Evolutionary conservation across 805 yeast genomes (phyloP).

Genomic region (Monosporozyma unispora): DNA sequence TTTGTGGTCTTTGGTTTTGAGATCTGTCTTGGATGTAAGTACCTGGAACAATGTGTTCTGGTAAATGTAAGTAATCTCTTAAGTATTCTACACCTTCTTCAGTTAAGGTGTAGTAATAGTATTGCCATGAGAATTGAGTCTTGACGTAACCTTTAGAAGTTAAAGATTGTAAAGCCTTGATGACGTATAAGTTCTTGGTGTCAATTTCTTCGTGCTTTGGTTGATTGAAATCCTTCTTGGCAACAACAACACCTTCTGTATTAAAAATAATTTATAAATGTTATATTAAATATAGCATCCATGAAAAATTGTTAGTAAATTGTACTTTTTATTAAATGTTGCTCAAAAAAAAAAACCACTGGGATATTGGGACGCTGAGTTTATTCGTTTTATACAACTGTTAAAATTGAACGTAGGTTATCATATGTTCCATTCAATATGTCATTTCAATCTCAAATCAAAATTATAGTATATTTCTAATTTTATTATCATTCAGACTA

Average conservation of each 20-base stretch:
- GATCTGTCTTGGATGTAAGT: constrained; percentile 94
- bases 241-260: constrained; percentile 98
- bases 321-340: neutral
- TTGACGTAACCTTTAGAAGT: constrained; percentile 98
- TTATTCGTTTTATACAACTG: too few relatives aligned
- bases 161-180: constrained; percentile 98
- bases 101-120: constrained; percentile 99
- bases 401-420: neutral
- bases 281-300: neutral
- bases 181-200: constrained; percentile 94
- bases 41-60: constrained; percentile 97
- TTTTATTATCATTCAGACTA: too few relatives aligned
- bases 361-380: too few relatives aligned
- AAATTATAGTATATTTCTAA: too few relatives aligned
- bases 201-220: constrained; percentile 97
- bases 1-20: constrained; percentile 61
- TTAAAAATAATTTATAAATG: constrained; percentile 6
- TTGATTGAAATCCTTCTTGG: constrained; percentile 97
- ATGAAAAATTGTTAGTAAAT: constrained; percentile 20
- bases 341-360: too few relatives aligned
- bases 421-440: too few relatives aligned
- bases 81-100: constrained; percentile 99
- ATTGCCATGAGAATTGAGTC: constrained; percentile 99
- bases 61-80: constrained; percentile 96
- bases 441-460: too few relatives aligned